These are phyloP conservation scores for Helianthus annuus DNA, from an alignment of 129 eudicot species.

Conservation along the genomic window HanXRQr2.0-SUNRISE NC_035433.2:125872213-125872712, in stretches of 20 bases:
- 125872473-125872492: conserved; percentile 24
- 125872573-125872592: background rate
- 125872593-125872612: background rate
- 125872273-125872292: conserved; percentile 17
- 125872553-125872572: background rate
- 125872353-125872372: background rate
- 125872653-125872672: background rate
- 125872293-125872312: background rate
- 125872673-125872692: background rate
- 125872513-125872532: background rate
- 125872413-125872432: background rate
- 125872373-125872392: background rate
- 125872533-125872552: conserved; percentile 22
- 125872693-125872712: conserved; percentile 4
- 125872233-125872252: background rate
- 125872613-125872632: conserved; percentile 1
- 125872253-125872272: background rate
- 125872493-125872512: background rate
- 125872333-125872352: background rate
- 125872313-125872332: background rate
- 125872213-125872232: background rate
- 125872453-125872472: background rate
- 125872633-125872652: background rate
- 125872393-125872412: background rate
- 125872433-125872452: background rate